Percentiles rank a stretch among this genome's conserved stretches.
These are phyloP conservation scores for Ceratocystis alfenasii DNA, from an alignment of 2,329 filamentous ascomycete species.

Conservation along the genomic window DNA sequence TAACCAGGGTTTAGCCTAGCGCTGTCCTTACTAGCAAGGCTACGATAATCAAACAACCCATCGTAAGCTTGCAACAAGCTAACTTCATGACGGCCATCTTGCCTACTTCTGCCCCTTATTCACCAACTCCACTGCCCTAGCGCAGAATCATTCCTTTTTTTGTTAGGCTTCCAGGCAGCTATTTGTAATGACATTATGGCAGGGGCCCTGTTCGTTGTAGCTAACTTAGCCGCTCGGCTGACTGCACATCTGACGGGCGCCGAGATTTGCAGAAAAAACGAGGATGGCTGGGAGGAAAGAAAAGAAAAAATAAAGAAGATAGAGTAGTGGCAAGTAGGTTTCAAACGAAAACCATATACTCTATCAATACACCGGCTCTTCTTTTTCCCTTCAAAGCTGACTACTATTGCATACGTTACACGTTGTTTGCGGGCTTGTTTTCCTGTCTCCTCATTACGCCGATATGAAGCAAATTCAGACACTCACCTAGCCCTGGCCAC, in stretches of 20 bases:
- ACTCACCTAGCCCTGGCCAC: too few species aligned
- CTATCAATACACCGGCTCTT: not conserved
- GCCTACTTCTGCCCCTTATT: not conserved
- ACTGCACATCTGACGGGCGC: not conserved
- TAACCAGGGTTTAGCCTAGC: not conserved
- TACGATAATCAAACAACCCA: not conserved
- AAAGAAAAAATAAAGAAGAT: not conserved
- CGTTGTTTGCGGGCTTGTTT: too few species aligned
- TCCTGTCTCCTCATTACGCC: too few species aligned
- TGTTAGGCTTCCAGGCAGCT: not conserved
- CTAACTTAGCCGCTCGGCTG: constrained; percentile 3
- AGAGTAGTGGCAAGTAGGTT: not conserved
- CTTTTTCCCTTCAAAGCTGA: not conserved
- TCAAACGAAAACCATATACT: not conserved
- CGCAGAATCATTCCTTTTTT: not conserved
- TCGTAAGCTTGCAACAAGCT: not conserved
- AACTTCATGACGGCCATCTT: not conserved
- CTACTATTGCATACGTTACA: too few species aligned
- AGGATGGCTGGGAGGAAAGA: not conserved
- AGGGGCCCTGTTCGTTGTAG: not conserved
- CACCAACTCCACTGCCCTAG: not conserved
- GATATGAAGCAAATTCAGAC: too few species aligned
- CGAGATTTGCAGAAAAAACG: constrained; percentile 1
- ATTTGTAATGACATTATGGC: not conserved
- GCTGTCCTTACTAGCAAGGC: not conserved